Conservation (phyloP, 257 asterid species). For the Solanum megistacrolobum region DNA sequence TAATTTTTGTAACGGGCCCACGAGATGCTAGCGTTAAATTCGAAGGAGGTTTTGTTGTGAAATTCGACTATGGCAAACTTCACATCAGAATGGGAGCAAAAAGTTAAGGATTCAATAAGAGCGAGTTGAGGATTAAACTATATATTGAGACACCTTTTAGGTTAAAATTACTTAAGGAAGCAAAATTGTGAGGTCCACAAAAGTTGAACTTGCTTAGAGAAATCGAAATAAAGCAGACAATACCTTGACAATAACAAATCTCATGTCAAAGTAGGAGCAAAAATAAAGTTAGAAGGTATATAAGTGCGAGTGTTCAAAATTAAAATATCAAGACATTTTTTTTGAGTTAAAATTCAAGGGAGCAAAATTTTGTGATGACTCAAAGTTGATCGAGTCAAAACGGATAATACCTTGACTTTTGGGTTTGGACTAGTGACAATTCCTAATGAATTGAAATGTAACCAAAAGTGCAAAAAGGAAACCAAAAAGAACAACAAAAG, state of each 20-base stretch:
- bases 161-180: not conserved
- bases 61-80: not conserved
- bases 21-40: not conserved
- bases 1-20: not conserved
- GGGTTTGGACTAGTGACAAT: not conserved
- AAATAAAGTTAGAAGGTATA: not conserved
- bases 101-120: not conserved
- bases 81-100: not conserved
- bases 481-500: not conserved
- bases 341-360: not conserved
- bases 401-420: not conserved
- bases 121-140: not conserved
- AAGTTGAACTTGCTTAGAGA: not conserved
- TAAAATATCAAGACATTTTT: not conserved
- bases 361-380: not conserved
- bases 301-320: not conserved
- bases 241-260: not conserved
- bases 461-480: not conserved
- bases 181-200: not conserved
- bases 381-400: not conserved
- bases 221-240: not conserved
- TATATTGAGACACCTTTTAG: not conserved
- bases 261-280: not conserved
- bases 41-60: not conserved
- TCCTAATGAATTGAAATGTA: not conserved